Evolutionary conservation across 768 basidiomycete species (phyloP).

Genomic region (Russula sp.): DNA sequence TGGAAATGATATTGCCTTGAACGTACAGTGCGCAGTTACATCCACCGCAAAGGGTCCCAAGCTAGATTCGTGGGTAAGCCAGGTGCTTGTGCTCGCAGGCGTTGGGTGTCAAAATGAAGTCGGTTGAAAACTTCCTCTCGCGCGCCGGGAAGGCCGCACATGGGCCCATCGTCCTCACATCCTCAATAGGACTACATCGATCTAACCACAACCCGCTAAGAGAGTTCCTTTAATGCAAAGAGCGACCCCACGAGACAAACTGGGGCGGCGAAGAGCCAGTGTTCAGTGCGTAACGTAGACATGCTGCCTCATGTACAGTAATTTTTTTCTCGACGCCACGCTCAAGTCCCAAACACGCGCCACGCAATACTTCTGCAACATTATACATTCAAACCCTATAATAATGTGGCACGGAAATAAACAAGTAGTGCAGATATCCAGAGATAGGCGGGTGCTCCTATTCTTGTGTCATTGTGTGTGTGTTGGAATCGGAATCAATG

Average conservation of each 20-base stretch:
- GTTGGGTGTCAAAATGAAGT: conserved; percentile 3
- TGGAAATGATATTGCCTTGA: conserved; percentile 11
- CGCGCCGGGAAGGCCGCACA: conserved; percentile 5
- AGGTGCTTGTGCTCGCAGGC: conserved; percentile 3
- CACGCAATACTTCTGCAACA: neutral
- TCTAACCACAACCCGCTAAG: neutral
- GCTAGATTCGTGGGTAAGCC: conserved; percentile 2
- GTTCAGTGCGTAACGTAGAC: neutral
- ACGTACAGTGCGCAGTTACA: conserved; percentile 2
- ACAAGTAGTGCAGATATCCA: neutral
- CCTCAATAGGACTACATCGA: neutral
- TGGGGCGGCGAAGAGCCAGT: neutral
- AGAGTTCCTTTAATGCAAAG: neutral
- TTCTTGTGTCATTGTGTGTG: too few relatives aligned
- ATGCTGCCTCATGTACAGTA: conserved; percentile 2
- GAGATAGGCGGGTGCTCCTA: neutral
- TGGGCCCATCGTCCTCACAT: neutral
- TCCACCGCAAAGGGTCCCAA: conserved; percentile 5
- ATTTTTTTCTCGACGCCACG: neutral
- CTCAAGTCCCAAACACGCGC: neutral
- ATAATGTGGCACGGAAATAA: neutral
- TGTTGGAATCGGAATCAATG: neutral
- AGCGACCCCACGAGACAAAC: neutral
- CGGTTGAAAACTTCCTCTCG: neutral
- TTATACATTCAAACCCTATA: neutral